Evolutionary conservation across 1,284 basidiomycete species (phyloP).

Genomic region (Sporisorium iseilematis-ciliati): DNA sequence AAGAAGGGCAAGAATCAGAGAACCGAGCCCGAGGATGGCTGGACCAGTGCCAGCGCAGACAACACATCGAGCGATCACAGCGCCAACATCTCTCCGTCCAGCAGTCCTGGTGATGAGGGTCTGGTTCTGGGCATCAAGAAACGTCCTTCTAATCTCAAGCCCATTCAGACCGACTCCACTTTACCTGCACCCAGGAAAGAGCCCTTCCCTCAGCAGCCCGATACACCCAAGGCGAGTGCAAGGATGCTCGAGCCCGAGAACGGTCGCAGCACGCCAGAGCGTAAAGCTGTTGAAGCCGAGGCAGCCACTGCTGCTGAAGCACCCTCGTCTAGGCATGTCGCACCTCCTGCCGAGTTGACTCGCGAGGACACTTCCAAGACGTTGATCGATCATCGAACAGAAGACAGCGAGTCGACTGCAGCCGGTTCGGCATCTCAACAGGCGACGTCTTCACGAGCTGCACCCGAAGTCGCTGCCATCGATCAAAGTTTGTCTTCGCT

Average conservation of each 20-base stretch:
- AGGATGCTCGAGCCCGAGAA: conserved; percentile 23
- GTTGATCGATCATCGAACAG: conserved; percentile 13
- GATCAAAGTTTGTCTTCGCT: conserved; percentile 25
- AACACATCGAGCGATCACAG: conserved; percentile 45
- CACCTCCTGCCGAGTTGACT: conserved; percentile 10
- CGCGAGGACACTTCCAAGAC: conserved; percentile 42
- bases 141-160: conserved; percentile 32
- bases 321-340: not conserved
- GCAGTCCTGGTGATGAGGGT: conserved; percentile 51
- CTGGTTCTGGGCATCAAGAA: conserved; percentile 58
- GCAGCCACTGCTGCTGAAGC: not conserved
- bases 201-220: conserved; percentile 32
- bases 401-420: conserved; percentile 5
- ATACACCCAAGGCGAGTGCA: conserved; percentile 42
- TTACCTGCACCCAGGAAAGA: conserved; percentile 36
- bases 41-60: conserved; percentile 53
- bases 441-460: conserved; percentile 6
- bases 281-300: not conserved
- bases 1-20: conserved; percentile 28
- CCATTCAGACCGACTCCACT: conserved; percentile 15
- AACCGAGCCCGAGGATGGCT: conserved; percentile 50
- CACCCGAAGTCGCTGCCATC: conserved; percentile 17
- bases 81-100: conserved; percentile 29
- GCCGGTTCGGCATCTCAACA: not conserved
- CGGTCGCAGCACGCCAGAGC: conserved; percentile 9